These are phyloP conservation scores for Draba incana DNA, from an alignment of 345 rosid genomes.

Conservation along the genomic window DNA sequence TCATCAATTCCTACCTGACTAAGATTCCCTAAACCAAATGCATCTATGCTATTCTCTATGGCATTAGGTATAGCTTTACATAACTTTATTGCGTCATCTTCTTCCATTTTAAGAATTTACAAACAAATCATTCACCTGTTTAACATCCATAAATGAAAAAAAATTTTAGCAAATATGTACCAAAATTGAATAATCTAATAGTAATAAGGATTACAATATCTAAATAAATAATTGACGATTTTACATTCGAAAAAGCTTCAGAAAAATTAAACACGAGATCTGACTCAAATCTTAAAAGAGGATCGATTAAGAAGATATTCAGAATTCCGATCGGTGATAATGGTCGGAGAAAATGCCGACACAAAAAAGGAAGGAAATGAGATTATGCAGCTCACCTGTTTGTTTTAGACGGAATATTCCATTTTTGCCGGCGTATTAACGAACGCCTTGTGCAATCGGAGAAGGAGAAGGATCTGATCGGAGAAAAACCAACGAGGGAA, in stretches of 20 bases:
- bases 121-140: conserved; percentile 52
- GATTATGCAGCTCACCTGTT: neutral
- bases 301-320: too few species aligned
- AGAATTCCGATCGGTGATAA: too few species aligned
- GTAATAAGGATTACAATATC: neutral
- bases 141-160: conserved; percentile 8
- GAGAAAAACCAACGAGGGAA: conserved; percentile 17
- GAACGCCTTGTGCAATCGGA: too few species aligned
- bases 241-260: conserved; percentile 12
- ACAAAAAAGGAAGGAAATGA: neutral
- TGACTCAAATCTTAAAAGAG: too few species aligned
- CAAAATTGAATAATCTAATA: too few species aligned
- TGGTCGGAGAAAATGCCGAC: too few species aligned
- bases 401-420: neutral
- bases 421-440: neutral
- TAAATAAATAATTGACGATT: neutral
- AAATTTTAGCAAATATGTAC: conserved; percentile 1
- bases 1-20: conserved; percentile 33
- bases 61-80: conserved; percentile 37
- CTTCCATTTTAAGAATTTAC: too few species aligned
- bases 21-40: conserved; percentile 40
- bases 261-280: neutral
- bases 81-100: conserved; percentile 59
- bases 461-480: conserved; percentile 12
- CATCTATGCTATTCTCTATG: conserved; percentile 45